These are phyloP conservation scores for Nyssa sinensis DNA, from an alignment of 148 eudicot genomes.

Conservation along the genomic window DNA sequence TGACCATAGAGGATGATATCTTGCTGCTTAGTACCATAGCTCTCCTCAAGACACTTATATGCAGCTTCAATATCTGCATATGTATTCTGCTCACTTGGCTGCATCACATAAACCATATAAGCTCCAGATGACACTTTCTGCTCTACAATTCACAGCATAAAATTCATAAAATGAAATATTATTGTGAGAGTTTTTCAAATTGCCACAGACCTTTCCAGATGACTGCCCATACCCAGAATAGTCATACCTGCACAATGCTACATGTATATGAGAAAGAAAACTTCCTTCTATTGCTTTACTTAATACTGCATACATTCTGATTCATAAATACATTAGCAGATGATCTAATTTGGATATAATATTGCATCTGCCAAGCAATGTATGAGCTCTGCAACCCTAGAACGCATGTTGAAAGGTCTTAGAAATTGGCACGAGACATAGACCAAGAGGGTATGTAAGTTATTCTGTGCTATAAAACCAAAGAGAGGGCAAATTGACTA, in stretches of 20 bases:
- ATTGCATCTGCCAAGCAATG: neutral
- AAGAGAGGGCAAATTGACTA: neutral
- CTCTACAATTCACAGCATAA: neutral
- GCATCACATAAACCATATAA: conserved; percentile 27
- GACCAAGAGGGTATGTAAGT: neutral
- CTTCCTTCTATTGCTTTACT: neutral
- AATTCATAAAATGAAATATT: neutral
- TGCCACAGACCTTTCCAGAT: conserved; percentile 62
- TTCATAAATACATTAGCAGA: conserved; percentile 4
- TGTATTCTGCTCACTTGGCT: conserved; percentile 81
- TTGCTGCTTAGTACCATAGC: conserved; percentile 60
- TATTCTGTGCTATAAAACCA: neutral
- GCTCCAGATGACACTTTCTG: conserved; percentile 5
- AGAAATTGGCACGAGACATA: neutral
- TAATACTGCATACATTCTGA: neutral
- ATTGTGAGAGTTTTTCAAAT: conserved; percentile 1
- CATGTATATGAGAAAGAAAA: conserved; percentile 10
- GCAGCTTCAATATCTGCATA: conserved; percentile 86
- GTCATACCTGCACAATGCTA: conserved; percentile 58
- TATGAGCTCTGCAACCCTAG: neutral
- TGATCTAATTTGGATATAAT: neutral
- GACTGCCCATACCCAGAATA: conserved; percentile 82
- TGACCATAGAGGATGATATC: conserved; percentile 67
- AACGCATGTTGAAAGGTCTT: neutral
- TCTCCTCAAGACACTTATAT: conserved; percentile 71